A percentile compares a stretch with the other conserved stretches of the same genome.
Conservation (phyloP, 768 basidiomycete species). For the Sutorius australiensis region DNA sequence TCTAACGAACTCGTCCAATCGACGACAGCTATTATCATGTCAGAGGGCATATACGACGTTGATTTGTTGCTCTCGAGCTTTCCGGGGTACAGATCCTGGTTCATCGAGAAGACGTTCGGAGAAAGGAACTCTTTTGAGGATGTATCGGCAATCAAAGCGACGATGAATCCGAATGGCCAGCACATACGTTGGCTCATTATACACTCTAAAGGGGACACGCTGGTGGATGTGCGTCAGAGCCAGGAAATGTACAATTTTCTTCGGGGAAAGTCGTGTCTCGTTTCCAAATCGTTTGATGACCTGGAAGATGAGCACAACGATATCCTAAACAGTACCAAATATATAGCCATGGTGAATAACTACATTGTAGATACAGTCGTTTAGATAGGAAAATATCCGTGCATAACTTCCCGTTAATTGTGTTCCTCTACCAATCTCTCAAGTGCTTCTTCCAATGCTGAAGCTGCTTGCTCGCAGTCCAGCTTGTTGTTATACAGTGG, state of each 20-base stretch:
- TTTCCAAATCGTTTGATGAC: slow-evolving; percentile 35
- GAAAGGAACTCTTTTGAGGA: slow-evolving; percentile 42
- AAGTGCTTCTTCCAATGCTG: slow-evolving; percentile 59
- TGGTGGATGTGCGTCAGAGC: slow-evolving; percentile 64
- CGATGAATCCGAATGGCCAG: slow-evolving; percentile 31
- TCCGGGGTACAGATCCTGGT: slow-evolving; percentile 67
- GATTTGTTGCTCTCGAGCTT: slow-evolving; percentile 60
- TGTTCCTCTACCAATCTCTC: slow-evolving; percentile 21
- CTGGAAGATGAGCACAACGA: slow-evolving; percentile 54
- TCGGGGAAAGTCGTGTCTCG: slow-evolving; percentile 22
- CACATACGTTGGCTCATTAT: slow-evolving; percentile 65
- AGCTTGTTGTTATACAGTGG: slow-evolving; percentile 82
- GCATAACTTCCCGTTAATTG: slow-evolving; percentile 5
- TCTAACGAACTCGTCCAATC: slow-evolving; percentile 36
- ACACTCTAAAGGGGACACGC: slow-evolving; percentile 69
- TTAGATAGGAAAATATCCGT: background rate
- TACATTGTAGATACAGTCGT: slow-evolving; percentile 33
- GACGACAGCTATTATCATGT: slow-evolving; percentile 55
- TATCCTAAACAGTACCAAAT: slow-evolving; percentile 42
- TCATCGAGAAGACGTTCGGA: slow-evolving; percentile 65
- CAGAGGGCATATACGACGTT: slow-evolving; percentile 79
- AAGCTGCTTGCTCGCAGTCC: slow-evolving; percentile 72
- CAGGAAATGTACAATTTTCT: slow-evolving; percentile 56
- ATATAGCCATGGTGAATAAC: slow-evolving; percentile 41
- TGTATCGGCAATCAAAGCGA: slow-evolving; percentile 44